Percentiles rank a stretch among this genome's conserved stretches.
phyloP scores from a whole-genome alignment of 768 basidiomycete species.

The Boletus bicolor region DNA sequence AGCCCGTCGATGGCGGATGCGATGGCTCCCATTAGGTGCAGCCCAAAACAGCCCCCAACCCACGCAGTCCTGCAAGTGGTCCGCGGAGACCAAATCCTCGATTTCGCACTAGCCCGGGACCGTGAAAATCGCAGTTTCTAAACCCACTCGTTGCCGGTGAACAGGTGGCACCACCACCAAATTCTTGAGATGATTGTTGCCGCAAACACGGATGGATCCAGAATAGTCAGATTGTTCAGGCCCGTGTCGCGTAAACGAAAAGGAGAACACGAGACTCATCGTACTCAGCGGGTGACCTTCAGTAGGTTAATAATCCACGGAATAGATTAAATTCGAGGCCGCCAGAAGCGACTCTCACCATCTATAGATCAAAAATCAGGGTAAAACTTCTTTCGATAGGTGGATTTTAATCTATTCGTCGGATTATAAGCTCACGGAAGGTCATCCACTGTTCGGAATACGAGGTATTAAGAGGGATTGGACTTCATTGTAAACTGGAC shows the following conservation, averaged over 20 bases:
- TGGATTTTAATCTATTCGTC: not conserved
- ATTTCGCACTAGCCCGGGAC: slow-evolving; percentile 7
- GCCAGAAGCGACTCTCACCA: too few relatives aligned
- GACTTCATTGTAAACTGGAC: not conserved
- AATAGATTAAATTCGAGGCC: too few relatives aligned
- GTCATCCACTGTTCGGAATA: not conserved
- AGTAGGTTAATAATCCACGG: too few relatives aligned
- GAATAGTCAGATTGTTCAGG: slow-evolving; percentile 6
- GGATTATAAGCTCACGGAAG: too few relatives aligned
- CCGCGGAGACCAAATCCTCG: slow-evolving; percentile 22
- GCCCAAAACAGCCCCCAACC: slow-evolving; percentile 15
- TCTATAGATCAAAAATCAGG: too few relatives aligned
- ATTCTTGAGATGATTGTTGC: not conserved
- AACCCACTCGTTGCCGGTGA: slow-evolving; percentile 7
- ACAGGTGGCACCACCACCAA: not conserved
- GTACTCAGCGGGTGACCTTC: too few relatives aligned
- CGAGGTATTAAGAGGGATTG: not conserved
- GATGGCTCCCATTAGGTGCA: slow-evolving; percentile 14
- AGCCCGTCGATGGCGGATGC: slow-evolving; percentile 23
- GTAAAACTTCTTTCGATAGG: too few relatives aligned
- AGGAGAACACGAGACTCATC: not conserved
- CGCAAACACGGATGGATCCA: not conserved
- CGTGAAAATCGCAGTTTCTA: not conserved
- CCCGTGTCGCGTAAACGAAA: slow-evolving; percentile 9
- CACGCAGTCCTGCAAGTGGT: slow-evolving; percentile 15